Conservation (phyloP, 129 eudicot genomes). For the Centella asiatica region DNA sequence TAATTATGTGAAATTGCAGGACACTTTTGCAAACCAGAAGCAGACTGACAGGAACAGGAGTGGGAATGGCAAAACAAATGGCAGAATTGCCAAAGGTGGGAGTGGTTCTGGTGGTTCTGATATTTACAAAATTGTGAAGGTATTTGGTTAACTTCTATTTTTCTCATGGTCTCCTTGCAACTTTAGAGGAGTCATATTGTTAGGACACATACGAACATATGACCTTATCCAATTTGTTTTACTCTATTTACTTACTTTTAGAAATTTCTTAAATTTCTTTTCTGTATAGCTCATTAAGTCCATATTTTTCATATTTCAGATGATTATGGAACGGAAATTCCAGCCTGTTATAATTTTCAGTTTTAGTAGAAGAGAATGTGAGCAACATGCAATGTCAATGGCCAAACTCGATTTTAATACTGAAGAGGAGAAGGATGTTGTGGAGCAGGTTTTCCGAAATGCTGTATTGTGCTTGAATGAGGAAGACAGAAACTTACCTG, state of each 20-base stretch:
- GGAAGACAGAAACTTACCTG: conserved; percentile 83
- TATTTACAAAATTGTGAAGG: conserved; percentile 96
- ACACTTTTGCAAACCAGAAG: conserved; percentile 64
- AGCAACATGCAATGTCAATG: conserved; percentile 99
- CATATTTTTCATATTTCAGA: conserved; percentile 39
- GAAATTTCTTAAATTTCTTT: neutral
- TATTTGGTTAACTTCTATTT: no score
- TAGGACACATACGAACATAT: no score
- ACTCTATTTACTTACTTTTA: neutral
- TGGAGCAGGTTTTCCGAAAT: conserved; percentile 72
- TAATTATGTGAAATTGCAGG: conserved; percentile 73
- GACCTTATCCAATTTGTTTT: no score
- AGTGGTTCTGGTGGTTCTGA: conserved; percentile 78
- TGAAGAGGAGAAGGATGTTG: conserved; percentile 78
- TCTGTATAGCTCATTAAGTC: conserved; percentile 2
- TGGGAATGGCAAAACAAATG: conserved; percentile 43
- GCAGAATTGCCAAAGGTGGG: conserved; percentile 84
- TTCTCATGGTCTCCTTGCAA: no score
- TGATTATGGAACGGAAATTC: conserved; percentile 96
- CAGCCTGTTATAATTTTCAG: conserved; percentile 96
- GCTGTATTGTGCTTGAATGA: conserved; percentile 79
- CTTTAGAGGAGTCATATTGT: no score
- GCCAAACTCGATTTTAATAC: conserved; percentile 86
- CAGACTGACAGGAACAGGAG: conserved; percentile 33
- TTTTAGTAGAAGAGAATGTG: conserved; percentile 98